Percentiles rank a stretch among this genome's conserved stretches.
phyloP scores from a whole-genome alignment of 2,329 filamentous ascomycete species.

The Talaromyces pinophilus region DNA sequence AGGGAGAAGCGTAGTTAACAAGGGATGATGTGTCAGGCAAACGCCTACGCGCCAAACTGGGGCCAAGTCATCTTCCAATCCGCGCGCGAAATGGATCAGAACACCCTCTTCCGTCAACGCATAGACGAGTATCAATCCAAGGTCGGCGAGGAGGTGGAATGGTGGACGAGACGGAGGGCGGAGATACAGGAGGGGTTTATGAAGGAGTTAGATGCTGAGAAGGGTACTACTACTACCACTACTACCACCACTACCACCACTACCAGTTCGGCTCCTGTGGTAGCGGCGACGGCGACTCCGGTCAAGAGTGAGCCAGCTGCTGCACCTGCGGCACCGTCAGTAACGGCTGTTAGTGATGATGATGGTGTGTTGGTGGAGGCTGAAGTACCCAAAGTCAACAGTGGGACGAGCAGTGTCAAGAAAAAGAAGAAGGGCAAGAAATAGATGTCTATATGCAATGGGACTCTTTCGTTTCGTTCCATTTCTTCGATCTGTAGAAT shows the following conservation, averaged over 20 bases:
- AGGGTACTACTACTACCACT: constrained; percentile 28
- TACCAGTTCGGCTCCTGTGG: constrained; percentile 23
- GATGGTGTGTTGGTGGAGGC: constrained; percentile 76
- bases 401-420: constrained; percentile 36
- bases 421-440: constrained; percentile 55
- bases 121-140: constrained; percentile 74
- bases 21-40: constrained; percentile 62
- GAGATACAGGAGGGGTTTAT: constrained; percentile 75
- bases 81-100: constrained; percentile 92
- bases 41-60: constrained; percentile 85
- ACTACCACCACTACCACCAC: constrained; percentile 31
- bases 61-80: constrained; percentile 95
- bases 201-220: constrained; percentile 67
- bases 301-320: background rate
- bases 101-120: constrained; percentile 71
- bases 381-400: constrained; percentile 48
- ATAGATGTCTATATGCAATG: constrained; percentile 29
- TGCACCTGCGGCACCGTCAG: background rate
- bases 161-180: constrained; percentile 85
- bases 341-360: constrained; percentile 57
- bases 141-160: constrained; percentile 73
- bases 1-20: background rate
- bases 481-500: constrained; percentile 15
- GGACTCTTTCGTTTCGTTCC: background rate
- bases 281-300: background rate